A percentile compares a stretch with the other conserved stretches of the same genome.
phyloP scores from a whole-genome alignment of 2,329 filamentous ascomycete species.

The Moelleriella libera region DNA sequence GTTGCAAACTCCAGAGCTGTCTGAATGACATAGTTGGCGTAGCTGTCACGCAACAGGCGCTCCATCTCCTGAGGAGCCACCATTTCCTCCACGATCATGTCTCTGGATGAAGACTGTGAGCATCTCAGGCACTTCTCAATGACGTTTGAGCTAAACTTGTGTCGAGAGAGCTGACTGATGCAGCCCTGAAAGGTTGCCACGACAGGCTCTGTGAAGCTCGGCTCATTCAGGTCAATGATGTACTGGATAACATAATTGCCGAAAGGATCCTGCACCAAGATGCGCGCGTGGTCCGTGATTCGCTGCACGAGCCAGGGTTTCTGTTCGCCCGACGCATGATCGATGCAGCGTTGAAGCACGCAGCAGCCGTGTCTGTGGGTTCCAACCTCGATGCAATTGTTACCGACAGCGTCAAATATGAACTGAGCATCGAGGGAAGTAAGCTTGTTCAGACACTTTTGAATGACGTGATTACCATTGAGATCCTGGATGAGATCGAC shows the following conservation, averaged over 20 bases:
- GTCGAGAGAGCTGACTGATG: constrained; percentile 64
- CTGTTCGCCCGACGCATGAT: constrained; percentile 83
- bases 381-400: constrained; percentile 76
- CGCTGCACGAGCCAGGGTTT: constrained; percentile 73
- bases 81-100: constrained; percentile 77
- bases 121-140: constrained; percentile 94
- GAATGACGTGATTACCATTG: constrained; percentile 97
- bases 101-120: constrained; percentile 58
- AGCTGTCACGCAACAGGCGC: constrained; percentile 78
- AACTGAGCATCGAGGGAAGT: constrained; percentile 76
- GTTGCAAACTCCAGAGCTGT: constrained; percentile 83
- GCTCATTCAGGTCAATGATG: constrained; percentile 86
- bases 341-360: constrained; percentile 94
- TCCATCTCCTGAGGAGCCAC: constrained; percentile 63
- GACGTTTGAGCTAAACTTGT: constrained; percentile 99
- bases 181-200: constrained; percentile 65
- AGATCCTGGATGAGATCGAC: constrained; percentile 93
- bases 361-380: constrained; percentile 97
- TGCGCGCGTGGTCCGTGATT: constrained; percentile 79
- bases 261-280: constrained; percentile 89
- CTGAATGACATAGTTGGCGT: constrained; percentile 96
- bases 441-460: constrained; percentile 96
- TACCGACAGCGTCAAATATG: constrained; percentile 89
- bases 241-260: constrained; percentile 99
- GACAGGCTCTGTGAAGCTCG: constrained; percentile 76